Evolutionary conservation across 2,329 filamentous ascomycete species (phyloP).

Genomic region (Stachybotrys chartarum): DNA sequence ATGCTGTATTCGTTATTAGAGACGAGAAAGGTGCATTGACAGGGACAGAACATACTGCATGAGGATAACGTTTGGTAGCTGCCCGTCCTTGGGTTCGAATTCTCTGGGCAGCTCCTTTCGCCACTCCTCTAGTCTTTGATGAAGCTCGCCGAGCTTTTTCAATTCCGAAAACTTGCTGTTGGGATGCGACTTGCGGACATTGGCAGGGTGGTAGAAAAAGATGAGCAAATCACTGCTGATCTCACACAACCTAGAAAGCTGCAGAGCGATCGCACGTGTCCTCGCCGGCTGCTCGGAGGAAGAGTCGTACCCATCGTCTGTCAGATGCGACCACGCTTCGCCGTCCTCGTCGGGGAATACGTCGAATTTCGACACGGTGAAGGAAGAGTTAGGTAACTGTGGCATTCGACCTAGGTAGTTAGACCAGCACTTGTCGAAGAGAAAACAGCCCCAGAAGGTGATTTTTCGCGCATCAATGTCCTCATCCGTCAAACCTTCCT

Average conservation of each 20-base stretch:
- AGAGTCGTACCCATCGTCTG: constrained; percentile 70
- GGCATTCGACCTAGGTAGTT: constrained; percentile 92
- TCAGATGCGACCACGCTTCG: constrained; percentile 81
- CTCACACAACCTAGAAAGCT: constrained; percentile 78
- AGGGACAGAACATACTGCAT: constrained; percentile 63
- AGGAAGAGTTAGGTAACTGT: constrained; percentile 71
- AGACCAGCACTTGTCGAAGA: constrained; percentile 99
- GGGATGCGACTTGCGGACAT: constrained; percentile 53
- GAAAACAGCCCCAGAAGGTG: constrained; percentile 95
- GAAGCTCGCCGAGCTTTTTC: constrained; percentile 87
- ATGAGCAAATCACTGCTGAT: constrained; percentile 87
- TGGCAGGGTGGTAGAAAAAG: constrained; percentile 82
- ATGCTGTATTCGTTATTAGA: constrained; percentile 52
- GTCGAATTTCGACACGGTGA: constrained; percentile 82
- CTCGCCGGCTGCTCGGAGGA: constrained; percentile 71
- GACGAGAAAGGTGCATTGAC: constrained; percentile 4
- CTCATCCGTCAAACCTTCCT: constrained; percentile 60
- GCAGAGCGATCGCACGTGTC: constrained; percentile 73
- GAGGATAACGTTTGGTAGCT: constrained; percentile 71
- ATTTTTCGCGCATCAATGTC: constrained; percentile 85
- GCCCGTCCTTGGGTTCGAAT: constrained; percentile 82
- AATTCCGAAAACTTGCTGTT: constrained; percentile 76
- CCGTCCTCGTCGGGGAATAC: constrained; percentile 86
- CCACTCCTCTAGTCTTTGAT: constrained; percentile 87
- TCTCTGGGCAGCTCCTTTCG: constrained; percentile 75